phyloP scores from a whole-genome alignment of 306 rosid genomes.

The Glycyrrhiza uralensis region DNA sequence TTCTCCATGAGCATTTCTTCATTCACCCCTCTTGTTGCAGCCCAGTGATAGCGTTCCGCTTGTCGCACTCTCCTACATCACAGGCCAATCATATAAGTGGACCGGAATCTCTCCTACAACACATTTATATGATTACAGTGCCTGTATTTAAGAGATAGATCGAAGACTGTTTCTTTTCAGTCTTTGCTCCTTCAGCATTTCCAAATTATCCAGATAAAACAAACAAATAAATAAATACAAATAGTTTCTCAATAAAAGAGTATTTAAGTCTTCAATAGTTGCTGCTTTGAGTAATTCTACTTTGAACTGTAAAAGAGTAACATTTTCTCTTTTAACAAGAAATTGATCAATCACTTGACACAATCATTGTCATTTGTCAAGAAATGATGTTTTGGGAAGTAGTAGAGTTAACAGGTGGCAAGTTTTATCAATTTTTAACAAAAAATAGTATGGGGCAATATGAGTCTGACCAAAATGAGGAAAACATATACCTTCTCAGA shows the following conservation, averaged over 20 bases:
- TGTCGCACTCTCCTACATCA: conserved; percentile 61
- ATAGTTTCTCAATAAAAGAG: too few species aligned
- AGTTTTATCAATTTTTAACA: not conserved
- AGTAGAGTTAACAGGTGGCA: too few species aligned
- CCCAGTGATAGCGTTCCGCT: conserved; percentile 83
- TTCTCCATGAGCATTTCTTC: conserved; percentile 73
- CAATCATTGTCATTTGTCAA: too few species aligned
- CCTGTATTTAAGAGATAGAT: not conserved
- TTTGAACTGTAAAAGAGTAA: not conserved
- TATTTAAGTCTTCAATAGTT: too few species aligned
- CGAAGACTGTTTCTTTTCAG: not conserved
- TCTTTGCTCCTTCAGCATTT: not conserved
- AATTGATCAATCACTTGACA: too few species aligned
- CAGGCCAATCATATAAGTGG: conserved; percentile 3
- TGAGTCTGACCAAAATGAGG: not conserved
- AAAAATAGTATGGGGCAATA: not conserved
- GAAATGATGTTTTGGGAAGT: too few species aligned
- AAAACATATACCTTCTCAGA: conserved; percentile 11
- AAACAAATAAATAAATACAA: too few species aligned
- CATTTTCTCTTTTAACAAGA: too few species aligned
- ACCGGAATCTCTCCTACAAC: not conserved
- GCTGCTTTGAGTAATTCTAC: too few species aligned
- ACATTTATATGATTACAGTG: not conserved
- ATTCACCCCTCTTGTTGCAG: conserved; percentile 91
- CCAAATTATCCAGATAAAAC: too few species aligned